Evolutionary conservation across 2,329 filamentous ascomycete genomes (phyloP).

Genomic region (Penicillium sp.): DNA sequence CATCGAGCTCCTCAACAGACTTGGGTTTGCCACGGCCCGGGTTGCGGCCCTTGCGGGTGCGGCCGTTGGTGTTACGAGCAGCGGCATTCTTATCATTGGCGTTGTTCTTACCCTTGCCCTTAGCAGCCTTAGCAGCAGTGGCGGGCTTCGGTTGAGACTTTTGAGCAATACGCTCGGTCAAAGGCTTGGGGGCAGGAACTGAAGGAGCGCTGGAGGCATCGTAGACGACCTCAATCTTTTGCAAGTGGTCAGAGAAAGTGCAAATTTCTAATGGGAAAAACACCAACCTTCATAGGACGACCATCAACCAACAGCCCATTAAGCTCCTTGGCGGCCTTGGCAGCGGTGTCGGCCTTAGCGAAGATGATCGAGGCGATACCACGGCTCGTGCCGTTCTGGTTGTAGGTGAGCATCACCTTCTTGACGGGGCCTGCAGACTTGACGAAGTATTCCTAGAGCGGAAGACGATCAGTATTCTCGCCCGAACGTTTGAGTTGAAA

Average conservation of each 20-base stretch:
- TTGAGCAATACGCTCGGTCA: slow-evolving; percentile 79
- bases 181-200: slow-evolving; percentile 66
- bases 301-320: slow-evolving; percentile 90
- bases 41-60: slow-evolving; percentile 52
- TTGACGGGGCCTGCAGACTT: slow-evolving; percentile 87
- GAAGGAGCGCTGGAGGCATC: slow-evolving; percentile 70
- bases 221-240: slow-evolving; percentile 84
- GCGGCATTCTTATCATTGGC: slow-evolving; percentile 4
- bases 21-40: slow-evolving; percentile 71
- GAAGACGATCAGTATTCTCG: slow-evolving; percentile 46
- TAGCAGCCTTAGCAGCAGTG: slow-evolving; percentile 66
- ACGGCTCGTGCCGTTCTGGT: slow-evolving; percentile 84
- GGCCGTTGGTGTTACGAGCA: slow-evolving; percentile 36
- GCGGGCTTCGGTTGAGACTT: slow-evolving; percentile 81
- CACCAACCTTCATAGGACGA: slow-evolving; percentile 78
- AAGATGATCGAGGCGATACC: slow-evolving; percentile 91
- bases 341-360: slow-evolving; percentile 73
- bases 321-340: slow-evolving; percentile 76
- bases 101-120: background rate
- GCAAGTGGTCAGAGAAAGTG: slow-evolving; percentile 1
- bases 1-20: slow-evolving; percentile 92
- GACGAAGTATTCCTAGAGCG: slow-evolving; percentile 89
- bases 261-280: background rate
- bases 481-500: slow-evolving; percentile 22
- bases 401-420: slow-evolving; percentile 87